Base-by-base conservation (phyloP, 2,329 filamentous ascomycete species). In the Teratosphaeria zuluensis region DNA sequence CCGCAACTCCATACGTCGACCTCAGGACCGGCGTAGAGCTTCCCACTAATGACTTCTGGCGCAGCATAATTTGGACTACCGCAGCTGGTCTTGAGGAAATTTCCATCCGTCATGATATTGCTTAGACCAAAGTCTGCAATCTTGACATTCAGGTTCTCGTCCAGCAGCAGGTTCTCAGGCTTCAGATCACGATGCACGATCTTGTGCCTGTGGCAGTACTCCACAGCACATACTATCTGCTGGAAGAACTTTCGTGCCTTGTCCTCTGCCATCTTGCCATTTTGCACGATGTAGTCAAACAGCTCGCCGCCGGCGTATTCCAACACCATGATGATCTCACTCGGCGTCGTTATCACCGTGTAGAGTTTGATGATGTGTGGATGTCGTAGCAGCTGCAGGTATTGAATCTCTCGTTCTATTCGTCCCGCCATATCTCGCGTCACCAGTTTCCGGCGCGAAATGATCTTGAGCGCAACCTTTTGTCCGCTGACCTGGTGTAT, bases 101-200 rank as follows among this genome's bases (percentile, higher is more conserved):
- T 99, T 30, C 94, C 94, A 72, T 99, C 94, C 0, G 94, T 97
- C 94, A 99, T 99, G 76, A 99, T 99, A 73, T 99, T 99, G 78
- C 92, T 97, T 59, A 99, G 80, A 59, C 94, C 94, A 67, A 99
- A 99, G 76, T 99, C 94, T 68, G 94, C 94, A 77, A 99, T 99
- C 79, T 99, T 99, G 76, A 99, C 92, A 69, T 99, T 96, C 70
- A 96, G 87, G 60, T 95, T 87, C 64, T 95, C 90, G 75, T 99
- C 94, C 56, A 99, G 85, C 51, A 99, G 83, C 54, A 99, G 78
- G 72, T 99, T 99, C 79, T 99, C 94, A 9, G 94, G 94, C 75
- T 99, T 99, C 62, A 99, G 78, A 73, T 99, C 94, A 73, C 94
- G 88, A 75, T 99, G 94, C 48, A 97, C 94, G 69, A 99, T 97